Evolutionary conservation across 1,139 yeast species (phyloP), one percentile per base, ranked within the genome.

Genomic region (Ogataea hybrid): DNA sequence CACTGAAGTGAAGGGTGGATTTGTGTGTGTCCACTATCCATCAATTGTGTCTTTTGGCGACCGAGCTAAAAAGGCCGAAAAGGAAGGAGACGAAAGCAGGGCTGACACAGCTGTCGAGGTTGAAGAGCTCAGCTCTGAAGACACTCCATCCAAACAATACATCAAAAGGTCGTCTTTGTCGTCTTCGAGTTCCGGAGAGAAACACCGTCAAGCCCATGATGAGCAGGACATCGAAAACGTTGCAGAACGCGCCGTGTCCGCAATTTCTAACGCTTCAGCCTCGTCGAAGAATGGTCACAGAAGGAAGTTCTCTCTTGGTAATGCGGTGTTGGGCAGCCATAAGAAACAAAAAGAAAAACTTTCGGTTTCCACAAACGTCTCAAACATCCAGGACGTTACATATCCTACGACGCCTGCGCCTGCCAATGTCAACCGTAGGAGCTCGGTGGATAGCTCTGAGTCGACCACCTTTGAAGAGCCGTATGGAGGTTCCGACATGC

Each of bases 1-100:
- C 61, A 85, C 82, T 50, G 98, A 92, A 64, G 95, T 92, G 18
- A 84, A 84, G 57, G 97, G 97, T 43, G 98, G 97, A 0, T 92
- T 92, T 62, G 75, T 86, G 27, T 92, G 98, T 67, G 73, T 81
- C 10, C 92, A 85, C 60, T 73, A 77, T 20, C 81, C 85, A 5
- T 72, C 79, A 1, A 58, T 61, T 43, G 53, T 56, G 34, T 40
- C 53, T 6, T 25, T 48, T 9, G 35, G 27, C 10, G 35, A 35
- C 11, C 21, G 40, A 15, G 20, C 29, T 5, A 64, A 69, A 0
- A 62, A 70, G 2, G 63, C 68, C 1, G 63, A 71, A 2, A 56
- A 61, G 43, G 65, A 25, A 10, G 30, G 31, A 10, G 42, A 39
- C 16, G 43, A 34, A 7, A 35, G 31, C 27, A 41, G 34, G 17